Conservation (phyloP, 2,329 filamentous ascomycete species). For the Hypomyces rosellus region DNA sequence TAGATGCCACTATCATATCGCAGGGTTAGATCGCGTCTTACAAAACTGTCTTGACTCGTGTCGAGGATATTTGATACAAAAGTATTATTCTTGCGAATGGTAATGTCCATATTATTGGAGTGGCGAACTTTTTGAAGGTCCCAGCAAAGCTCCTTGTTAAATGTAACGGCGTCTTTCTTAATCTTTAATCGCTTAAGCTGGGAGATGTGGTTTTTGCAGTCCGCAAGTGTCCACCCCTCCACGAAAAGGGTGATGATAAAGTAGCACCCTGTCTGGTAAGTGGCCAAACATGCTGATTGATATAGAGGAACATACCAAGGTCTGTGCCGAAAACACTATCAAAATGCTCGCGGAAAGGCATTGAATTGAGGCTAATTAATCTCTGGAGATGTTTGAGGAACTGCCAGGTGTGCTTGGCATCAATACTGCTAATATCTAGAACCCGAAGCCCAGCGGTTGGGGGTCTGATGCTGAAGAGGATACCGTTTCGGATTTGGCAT, state of each 20-base stretch:
- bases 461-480: neutral
- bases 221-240: too few species aligned
- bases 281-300: neutral
- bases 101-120: too few species aligned
- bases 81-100: too few species aligned
- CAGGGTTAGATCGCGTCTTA: neutral
- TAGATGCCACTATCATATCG: neutral
- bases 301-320: neutral
- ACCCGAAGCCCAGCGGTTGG: neutral
- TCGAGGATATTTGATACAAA: too few species aligned
- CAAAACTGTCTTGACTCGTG: too few species aligned
- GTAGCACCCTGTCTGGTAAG: neutral
- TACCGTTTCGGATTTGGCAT: neutral
- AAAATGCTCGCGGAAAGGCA: slow-evolving; percentile 6
- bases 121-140: too few species aligned
- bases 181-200: too few species aligned
- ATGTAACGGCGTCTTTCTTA: too few species aligned
- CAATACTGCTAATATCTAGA: neutral
- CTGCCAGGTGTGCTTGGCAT: neutral
- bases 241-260: neutral
- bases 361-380: neutral
- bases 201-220: too few species aligned
- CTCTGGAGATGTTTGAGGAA: slow-evolving; percentile 1
- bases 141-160: too few species aligned
- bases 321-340: neutral